phyloP scores from a whole-genome alignment of 257 asterid genomes.

The Rauvolfia tetraphylla region DNA sequence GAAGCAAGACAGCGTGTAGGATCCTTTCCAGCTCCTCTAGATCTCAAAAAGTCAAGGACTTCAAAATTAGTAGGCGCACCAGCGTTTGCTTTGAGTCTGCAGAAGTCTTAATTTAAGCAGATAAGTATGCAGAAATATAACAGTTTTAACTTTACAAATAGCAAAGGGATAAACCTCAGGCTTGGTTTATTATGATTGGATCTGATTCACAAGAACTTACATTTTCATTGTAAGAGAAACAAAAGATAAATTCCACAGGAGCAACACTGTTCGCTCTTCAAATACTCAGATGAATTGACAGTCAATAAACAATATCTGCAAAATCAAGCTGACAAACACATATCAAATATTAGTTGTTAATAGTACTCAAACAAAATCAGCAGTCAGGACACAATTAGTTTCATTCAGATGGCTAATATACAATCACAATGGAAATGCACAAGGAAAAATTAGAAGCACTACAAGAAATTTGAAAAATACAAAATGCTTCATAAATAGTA shows the following conservation, averaged over 20 bases:
- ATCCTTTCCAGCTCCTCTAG: constrained; percentile 81
- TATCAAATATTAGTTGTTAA: neutral
- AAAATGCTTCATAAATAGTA: too few species aligned
- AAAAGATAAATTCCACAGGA: neutral
- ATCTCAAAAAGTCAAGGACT: constrained; percentile 68
- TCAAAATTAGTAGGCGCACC: constrained; percentile 75
- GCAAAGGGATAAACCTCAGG: too few species aligned
- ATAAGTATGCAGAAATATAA: too few species aligned
- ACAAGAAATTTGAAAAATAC: too few species aligned
- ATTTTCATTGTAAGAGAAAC: constrained; percentile 28
- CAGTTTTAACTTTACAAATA: too few species aligned
- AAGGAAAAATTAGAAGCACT: too few species aligned
- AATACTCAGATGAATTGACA: neutral
- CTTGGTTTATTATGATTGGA: neutral
- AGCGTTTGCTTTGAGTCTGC: constrained; percentile 51
- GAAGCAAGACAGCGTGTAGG: constrained; percentile 59
- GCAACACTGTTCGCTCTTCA: neutral
- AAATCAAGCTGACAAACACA: neutral
- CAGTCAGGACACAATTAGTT: too few species aligned
- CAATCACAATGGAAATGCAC: too few species aligned
- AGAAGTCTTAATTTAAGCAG: constrained; percentile 1
- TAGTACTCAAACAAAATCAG: too few species aligned
- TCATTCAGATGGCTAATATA: too few species aligned
- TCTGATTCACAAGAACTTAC: constrained; percentile 18
- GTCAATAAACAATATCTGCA: neutral